Evolutionary conservation across 371 early-diverging fungal genomes (phyloP), one percentile per base, ranked within the genome.

Genomic region (Haplosporangium sp.): DNA sequence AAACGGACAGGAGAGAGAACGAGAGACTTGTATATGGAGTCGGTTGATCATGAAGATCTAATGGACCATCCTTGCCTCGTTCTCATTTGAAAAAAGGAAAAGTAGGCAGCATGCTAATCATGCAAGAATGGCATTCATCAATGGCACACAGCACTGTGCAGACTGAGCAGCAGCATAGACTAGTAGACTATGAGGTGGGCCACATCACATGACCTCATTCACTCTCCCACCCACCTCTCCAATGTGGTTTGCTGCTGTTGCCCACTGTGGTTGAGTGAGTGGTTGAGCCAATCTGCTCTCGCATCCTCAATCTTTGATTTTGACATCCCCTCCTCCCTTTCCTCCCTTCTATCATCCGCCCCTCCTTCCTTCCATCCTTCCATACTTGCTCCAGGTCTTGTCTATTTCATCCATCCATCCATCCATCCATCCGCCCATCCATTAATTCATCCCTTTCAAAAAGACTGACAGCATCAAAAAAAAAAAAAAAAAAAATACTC

Each of bases 401-500:
- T n/a, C n/a, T n/a, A n/a, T n/a, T n/a, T n/a, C n/a, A n/a, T n/a
- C n/a, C 16, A 42, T 29, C 14, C 46, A 46, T 37, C n/a, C 38
- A 13, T 62, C 23, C 36, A 14, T 23, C 13, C 55, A 23, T 52
- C 36, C 23, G 1, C 14, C 47, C 43, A 23, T 29, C 66, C n/a
- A 45, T 14, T 20, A 20, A n/a, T 20, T 12, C 46, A n/a, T 37
- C 5, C 40, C 36, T 57, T 42, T 18, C 21, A 50, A 29, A 40
- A 6, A 21, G 37, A 9, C 4, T 29, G 29, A n/a, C 46, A 46
- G 1, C 11, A 46, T 9, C 12, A 74, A 81, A 38, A 55, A 74
- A 21, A 84, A 86, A 29, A 20, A 41, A 43, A 69, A 86, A 63
- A 94, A 94, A 18, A 47, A n/a, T 12, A 46, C 16, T 46, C 46